phyloP scores from a whole-genome alignment of 345 rosid species.

The Nephelium lappaceum region DNA sequence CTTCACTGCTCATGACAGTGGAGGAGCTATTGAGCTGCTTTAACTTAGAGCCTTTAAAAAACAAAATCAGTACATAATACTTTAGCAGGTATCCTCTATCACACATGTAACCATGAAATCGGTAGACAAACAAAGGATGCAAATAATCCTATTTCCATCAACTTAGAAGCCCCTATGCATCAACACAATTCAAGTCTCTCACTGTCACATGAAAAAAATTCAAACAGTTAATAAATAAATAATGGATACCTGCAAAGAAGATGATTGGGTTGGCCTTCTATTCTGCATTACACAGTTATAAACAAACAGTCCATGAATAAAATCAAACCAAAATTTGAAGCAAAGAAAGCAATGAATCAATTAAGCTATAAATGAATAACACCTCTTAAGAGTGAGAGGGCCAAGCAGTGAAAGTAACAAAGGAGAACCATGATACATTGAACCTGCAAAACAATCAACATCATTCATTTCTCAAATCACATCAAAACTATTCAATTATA shows the following conservation, averaged over 20 bases:
- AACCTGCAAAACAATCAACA: constrained; percentile 52
- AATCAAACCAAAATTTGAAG: no score
- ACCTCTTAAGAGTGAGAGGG: constrained; percentile 81
- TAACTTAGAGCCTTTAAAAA: neutral
- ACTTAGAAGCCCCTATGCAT: neutral
- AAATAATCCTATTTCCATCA: neutral
- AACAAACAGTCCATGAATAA: neutral
- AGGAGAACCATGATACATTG: constrained; percentile 97
- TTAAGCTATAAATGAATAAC: neutral
- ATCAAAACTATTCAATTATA: neutral
- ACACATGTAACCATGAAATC: neutral
- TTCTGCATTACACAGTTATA: constrained; percentile 46
- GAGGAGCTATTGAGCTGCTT: neutral
- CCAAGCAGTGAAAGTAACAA: constrained; percentile 79
- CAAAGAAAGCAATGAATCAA: neutral
- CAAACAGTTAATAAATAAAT: neutral
- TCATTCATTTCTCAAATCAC: neutral
- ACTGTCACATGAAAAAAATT: neutral
- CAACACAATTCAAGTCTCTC: neutral
- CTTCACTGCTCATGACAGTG: neutral
- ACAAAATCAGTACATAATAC: neutral
- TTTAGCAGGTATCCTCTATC: neutral
- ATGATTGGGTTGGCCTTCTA: constrained; percentile 74
- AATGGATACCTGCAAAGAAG: constrained; percentile 65
- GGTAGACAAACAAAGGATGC: neutral